Conservation (phyloP, 495 filamentous ascomycete genomes). For the Aspergillus carlsbadensis region DNA sequence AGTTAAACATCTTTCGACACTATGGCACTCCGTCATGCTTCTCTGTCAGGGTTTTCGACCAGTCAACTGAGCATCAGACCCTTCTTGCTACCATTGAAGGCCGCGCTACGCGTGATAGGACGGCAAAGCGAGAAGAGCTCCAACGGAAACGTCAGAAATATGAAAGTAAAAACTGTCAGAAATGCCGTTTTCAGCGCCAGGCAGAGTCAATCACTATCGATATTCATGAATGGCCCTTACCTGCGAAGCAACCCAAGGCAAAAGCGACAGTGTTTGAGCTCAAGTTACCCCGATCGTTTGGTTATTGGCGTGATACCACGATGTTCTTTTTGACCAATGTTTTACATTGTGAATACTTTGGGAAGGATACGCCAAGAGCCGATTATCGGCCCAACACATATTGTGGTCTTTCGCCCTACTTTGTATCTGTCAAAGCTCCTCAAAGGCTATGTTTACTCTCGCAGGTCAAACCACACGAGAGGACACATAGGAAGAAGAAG, state of each 20-base stretch:
- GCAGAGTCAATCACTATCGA: slow-evolving; percentile 44
- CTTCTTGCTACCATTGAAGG: slow-evolving; percentile 36
- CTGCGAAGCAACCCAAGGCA: slow-evolving; percentile 27
- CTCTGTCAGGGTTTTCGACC: slow-evolving; percentile 52
- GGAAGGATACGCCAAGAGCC: slow-evolving; percentile 14
- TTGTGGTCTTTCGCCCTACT: slow-evolving; percentile 14
- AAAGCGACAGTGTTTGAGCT: slow-evolving; percentile 61
- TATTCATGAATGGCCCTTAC: slow-evolving; percentile 64
- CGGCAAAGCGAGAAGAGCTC: slow-evolving; percentile 47
- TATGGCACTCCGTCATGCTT: slow-evolving; percentile 39
- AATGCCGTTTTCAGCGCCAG: slow-evolving; percentile 24
- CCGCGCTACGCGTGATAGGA: slow-evolving; percentile 26
- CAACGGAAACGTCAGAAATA: slow-evolving; percentile 30
- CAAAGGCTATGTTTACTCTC: slow-evolving; percentile 26
- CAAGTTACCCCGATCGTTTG: slow-evolving; percentile 40
- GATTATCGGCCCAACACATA: slow-evolving; percentile 13
- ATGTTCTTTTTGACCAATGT: slow-evolving; percentile 41
- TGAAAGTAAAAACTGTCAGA: slow-evolving; percentile 34
- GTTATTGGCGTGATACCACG: slow-evolving; percentile 55
- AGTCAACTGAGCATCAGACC: slow-evolving; percentile 42
- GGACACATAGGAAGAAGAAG: slow-evolving; percentile 22
- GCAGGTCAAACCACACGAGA: slow-evolving; percentile 26
- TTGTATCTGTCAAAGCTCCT: background rate
- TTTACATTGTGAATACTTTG: slow-evolving; percentile 21
- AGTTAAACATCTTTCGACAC: slow-evolving; percentile 34